These are phyloP conservation scores for Fragilaria crotonensis DNA, from an alignment of 108 stramenopile species.

Conservation along the genomic window DNA sequence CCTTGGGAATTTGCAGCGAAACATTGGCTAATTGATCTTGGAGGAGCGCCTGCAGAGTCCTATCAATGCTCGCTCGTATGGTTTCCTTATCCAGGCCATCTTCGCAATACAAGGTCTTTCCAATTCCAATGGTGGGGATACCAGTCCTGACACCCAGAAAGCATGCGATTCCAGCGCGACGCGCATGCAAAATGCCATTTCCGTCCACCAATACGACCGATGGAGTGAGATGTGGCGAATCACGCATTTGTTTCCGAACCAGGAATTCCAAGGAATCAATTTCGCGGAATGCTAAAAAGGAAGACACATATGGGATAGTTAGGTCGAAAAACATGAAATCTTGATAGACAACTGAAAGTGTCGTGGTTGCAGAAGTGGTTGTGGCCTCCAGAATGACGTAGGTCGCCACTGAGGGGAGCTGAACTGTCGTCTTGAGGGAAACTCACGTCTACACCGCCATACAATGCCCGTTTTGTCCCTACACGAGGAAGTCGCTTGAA, in stretches of 20 bases:
- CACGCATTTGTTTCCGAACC: conserved; percentile 29
- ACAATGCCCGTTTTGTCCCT: conserved; percentile 10
- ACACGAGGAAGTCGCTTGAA: conserved; percentile 2
- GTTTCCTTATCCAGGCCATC: conserved; percentile 24
- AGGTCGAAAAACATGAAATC: conserved; percentile 30
- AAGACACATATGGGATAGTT: conserved; percentile 35
- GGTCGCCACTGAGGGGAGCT: conserved; percentile 39
- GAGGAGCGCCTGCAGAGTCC: conserved; percentile 1
- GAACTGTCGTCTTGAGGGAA: conserved; percentile 23
- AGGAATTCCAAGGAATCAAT: conserved; percentile 42
- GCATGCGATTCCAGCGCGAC: conserved; percentile 57
- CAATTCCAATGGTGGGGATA: conserved; percentile 59
- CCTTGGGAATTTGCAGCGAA: neutral
- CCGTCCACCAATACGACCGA: conserved; percentile 40
- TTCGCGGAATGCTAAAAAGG: conserved; percentile 65
- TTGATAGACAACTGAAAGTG: conserved; percentile 33
- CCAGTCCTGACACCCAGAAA: conserved; percentile 50
- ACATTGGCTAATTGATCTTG: neutral
- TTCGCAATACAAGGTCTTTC: conserved; percentile 46
- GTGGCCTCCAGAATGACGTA: conserved; percentile 47
- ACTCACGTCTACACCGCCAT: conserved; percentile 66
- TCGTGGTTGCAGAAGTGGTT: too few relatives aligned
- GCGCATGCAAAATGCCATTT: conserved; percentile 60
- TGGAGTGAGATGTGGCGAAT: conserved; percentile 37
- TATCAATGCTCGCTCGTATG: conserved; percentile 6